Evolutionary conservation across 2,329 filamentous ascomycete genomes (phyloP).

Genomic region (Drechslerella coelobrocha): DNA sequence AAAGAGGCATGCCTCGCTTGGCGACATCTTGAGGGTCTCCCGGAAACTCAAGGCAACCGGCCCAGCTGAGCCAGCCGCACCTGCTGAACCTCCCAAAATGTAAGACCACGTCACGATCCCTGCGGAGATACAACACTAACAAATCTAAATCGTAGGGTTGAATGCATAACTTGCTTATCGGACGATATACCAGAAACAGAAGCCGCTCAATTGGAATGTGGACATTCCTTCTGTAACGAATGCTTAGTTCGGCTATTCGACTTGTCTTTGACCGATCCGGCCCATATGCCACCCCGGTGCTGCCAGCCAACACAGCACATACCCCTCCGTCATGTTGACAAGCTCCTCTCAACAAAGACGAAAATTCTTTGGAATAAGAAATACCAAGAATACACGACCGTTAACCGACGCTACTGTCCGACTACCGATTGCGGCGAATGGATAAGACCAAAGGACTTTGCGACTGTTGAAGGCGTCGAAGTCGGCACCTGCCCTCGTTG

Average conservation of each 20-base stretch:
- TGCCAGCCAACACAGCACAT: constrained; percentile 74
- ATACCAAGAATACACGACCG: constrained; percentile 76
- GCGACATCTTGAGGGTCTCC: constrained; percentile 40
- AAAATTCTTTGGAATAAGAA: constrained; percentile 76
- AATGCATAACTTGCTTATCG: constrained; percentile 74
- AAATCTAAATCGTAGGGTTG: constrained; percentile 62
- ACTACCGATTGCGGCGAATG: constrained; percentile 74
- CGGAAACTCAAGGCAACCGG: constrained; percentile 33
- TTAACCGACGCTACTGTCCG: constrained; percentile 80
- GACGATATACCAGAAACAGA: constrained; percentile 70
- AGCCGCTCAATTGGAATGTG: constrained; percentile 74
- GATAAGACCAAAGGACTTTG: constrained; percentile 75
- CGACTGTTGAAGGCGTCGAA: constrained; percentile 39
- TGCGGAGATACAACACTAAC: neutral
- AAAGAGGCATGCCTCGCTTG: constrained; percentile 41
- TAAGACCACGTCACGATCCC: constrained; percentile 14
- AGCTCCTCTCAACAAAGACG: constrained; percentile 65
- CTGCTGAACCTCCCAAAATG: constrained; percentile 38
- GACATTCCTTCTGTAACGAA: constrained; percentile 78
- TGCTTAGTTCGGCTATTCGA: constrained; percentile 78
- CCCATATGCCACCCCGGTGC: constrained; percentile 84
- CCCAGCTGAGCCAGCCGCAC: constrained; percentile 19
- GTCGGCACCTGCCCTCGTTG: constrained; percentile 73
- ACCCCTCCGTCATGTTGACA: constrained; percentile 76
- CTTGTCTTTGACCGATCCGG: constrained; percentile 76